Percentiles rank a stretch among this genome's conserved stretches.
Evolutionary conservation across 2,329 filamentous ascomycete species (phyloP).

Genomic region (Alternaria brassicicola): DNA sequence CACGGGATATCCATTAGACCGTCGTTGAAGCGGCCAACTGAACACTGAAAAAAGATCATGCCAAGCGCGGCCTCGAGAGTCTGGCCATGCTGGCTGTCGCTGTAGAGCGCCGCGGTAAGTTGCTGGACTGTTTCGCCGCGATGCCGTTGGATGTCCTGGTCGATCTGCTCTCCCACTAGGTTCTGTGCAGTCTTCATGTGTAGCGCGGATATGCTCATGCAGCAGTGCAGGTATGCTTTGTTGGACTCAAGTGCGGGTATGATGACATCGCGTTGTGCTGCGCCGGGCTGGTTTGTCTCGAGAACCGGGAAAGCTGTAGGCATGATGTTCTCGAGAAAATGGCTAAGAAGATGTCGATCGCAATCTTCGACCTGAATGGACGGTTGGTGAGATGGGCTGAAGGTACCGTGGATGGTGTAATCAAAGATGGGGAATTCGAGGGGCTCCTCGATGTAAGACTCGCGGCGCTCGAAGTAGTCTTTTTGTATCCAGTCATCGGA

Average conservation of each 20-base stretch:
- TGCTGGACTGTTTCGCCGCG: constrained; percentile 86
- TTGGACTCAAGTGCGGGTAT: constrained; percentile 88
- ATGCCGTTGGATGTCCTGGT: constrained; percentile 90
- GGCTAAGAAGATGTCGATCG: constrained; percentile 84
- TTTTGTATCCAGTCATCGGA: constrained; percentile 75
- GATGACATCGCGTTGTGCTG: constrained; percentile 79
- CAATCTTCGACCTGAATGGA: constrained; percentile 84
- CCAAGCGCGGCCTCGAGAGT: constrained; percentile 91
- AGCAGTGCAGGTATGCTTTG: constrained; percentile 93
- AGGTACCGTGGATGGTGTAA: constrained; percentile 70
- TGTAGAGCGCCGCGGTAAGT: constrained; percentile 79
- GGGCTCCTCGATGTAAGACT: constrained; percentile 65
- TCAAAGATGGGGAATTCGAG: constrained; percentile 81
- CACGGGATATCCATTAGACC: constrained; percentile 89
- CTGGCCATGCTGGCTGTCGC: constrained; percentile 81
- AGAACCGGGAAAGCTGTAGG: constrained; percentile 91
- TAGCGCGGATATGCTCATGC: constrained; percentile 88
- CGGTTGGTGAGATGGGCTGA: constrained; percentile 68
- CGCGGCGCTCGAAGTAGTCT: constrained; percentile 70
- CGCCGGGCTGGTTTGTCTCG: constrained; percentile 86
- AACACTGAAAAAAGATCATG: constrained; percentile 96
- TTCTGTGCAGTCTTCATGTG: constrained; percentile 83
- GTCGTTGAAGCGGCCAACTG: constrained; percentile 85
- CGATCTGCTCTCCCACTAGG: constrained; percentile 73
- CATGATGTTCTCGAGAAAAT: constrained; percentile 88